phyloP scores from a whole-genome alignment of 2,329 filamentous ascomycete species.

The Cercospora sesami region DNA sequence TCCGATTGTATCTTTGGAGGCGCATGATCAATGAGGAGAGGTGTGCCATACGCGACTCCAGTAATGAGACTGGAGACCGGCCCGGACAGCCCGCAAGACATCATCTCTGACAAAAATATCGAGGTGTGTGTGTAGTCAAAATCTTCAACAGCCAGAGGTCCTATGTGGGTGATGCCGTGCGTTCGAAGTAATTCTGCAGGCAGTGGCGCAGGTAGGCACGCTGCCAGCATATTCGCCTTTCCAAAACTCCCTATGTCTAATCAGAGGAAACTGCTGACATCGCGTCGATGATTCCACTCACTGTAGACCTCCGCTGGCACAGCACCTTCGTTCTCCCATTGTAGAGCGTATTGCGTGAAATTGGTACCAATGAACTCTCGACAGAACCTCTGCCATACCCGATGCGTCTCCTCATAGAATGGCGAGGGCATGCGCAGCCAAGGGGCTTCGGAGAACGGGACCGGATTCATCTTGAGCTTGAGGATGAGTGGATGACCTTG shows the following conservation, averaged over 20 bases:
- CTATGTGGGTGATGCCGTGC: conserved; percentile 63
- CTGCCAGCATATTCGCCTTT: conserved; percentile 62
- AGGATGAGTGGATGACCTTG: not conserved
- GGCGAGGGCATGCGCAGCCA: conserved; percentile 25
- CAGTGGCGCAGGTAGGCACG: conserved; percentile 66
- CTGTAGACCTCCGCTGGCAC: conserved; percentile 60
- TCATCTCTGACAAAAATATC: conserved; percentile 71
- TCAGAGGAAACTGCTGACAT: not conserved
- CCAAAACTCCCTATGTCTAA: not conserved
- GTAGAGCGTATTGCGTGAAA: conserved; percentile 26
- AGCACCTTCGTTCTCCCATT: conserved; percentile 26
- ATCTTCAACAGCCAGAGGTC: conserved; percentile 68
- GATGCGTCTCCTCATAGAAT: conserved; percentile 26
- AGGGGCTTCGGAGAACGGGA: conserved; percentile 23
- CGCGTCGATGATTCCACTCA: conserved; percentile 59
- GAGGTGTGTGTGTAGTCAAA: conserved; percentile 69
- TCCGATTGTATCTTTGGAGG: conserved; percentile 60
- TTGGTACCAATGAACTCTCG: conserved; percentile 28
- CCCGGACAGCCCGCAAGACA: conserved; percentile 62
- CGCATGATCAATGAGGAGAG: conserved; percentile 69
- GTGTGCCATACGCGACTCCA: conserved; percentile 69
- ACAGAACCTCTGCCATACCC: conserved; percentile 24
- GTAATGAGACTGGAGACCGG: conserved; percentile 64
- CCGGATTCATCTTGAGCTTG: not conserved
- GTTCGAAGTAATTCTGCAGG: conserved; percentile 66